A percentile compares a stretch with the other conserved stretches of the same genome.
Evolutionary conservation across 805 yeast species (phyloP).

Genomic region (Clavispora asparagi): DNA sequence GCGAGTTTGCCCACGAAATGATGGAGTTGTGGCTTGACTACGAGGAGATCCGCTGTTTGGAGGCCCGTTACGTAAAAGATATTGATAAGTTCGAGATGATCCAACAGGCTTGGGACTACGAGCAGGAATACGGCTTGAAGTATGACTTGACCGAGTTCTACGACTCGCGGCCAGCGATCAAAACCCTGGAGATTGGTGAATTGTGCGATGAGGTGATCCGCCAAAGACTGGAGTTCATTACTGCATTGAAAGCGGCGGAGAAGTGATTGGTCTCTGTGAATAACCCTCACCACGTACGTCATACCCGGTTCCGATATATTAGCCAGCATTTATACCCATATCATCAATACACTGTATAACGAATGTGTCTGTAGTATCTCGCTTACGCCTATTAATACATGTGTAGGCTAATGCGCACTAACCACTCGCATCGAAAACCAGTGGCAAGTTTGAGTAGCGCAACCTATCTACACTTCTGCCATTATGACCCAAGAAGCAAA

Average conservation of each 20-base stretch:
- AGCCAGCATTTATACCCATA: background rate
- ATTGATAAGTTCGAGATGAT: constrained; percentile 88
- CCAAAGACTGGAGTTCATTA: constrained; percentile 13
- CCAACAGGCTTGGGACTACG: constrained; percentile 80
- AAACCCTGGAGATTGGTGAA: constrained; percentile 62
- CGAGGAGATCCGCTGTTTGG: constrained; percentile 74
- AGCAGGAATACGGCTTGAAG: constrained; percentile 52
- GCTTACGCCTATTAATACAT: no score
- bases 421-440: background rate
- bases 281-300: no score
- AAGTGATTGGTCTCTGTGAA: background rate
- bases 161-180: constrained; percentile 54
- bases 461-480: background rate
- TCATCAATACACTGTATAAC: no score
- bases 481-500: background rate
- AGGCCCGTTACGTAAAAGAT: constrained; percentile 89
- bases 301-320: background rate
- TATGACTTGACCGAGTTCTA: constrained; percentile 68
- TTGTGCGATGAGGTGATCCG: constrained; percentile 51
- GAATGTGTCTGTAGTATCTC: no score
- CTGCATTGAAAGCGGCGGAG: constrained; percentile 1
- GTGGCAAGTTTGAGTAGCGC: background rate
- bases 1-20: constrained; percentile 57
- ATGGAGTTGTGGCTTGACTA: constrained; percentile 79
- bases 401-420: background rate